Base-by-base conservation (phyloP, 1,284 basidiomycete genomes). In the Pseudozyma hubeiensis region DNA sequence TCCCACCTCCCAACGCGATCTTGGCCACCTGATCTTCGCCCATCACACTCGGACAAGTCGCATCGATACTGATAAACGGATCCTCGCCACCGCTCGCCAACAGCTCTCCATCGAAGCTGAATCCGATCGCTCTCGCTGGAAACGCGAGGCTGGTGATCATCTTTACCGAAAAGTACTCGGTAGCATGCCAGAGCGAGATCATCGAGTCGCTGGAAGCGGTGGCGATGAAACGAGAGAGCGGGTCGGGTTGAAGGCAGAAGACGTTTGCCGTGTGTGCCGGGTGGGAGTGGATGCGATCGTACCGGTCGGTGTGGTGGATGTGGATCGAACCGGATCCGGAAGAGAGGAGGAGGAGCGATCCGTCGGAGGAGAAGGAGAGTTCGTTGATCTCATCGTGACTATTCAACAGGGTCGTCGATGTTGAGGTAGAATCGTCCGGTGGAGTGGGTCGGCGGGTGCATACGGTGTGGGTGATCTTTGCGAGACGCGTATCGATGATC, bases 41-140 rank as follows among this genome's bases (percentile, higher is more conserved):
- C 10, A 1, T 37, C 2, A n/a, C 4, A 3, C 47, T 33, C 19
- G 55, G 48, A 10, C 7, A 35, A 9, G 64, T 55, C 6, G 69
- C 56, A 7, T 65, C 71, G 43, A 81, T 74, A 11, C 45, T 41
- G 40, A 81, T 69, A 16, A 74, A 74, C 2, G 53, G 17, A 46
- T 83, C 81, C 50, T 83, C 81, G 1, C 81, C 81, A 19, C 75
- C 79, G 0, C 68, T 66, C 0, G 81, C 81, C 0, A 83, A 47
- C 29, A 82, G 65, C 45, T 83, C 81, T 3, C 81, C 81, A 19
- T 83, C 81, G 52, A 68, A 72, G 10, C 77, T 79, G 48, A 83
- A 83, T 2, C 66, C 66, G 17, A 83, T 76, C 7, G 71, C 60
- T 14, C 81, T 59, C 1, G 79, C 63, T 0, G 80, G 78, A 43